phyloP scores from a whole-genome alignment of 1,139 yeast genomes.

The Geotrichum europaeum region DNA sequence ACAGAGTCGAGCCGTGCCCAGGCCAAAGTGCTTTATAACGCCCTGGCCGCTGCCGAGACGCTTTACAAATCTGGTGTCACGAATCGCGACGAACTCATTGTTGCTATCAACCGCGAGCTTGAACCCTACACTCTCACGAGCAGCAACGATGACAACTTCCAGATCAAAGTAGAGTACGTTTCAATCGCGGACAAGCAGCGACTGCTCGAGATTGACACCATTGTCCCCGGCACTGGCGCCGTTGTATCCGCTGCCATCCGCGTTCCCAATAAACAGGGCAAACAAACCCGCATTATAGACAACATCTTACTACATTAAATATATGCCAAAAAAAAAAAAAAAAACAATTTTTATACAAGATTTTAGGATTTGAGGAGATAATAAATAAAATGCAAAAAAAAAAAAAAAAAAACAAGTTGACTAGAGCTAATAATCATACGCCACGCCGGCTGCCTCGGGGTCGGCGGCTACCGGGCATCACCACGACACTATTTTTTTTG shows the following conservation, averaged over 20 bases:
- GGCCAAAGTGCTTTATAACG: slow-evolving; percentile 52
- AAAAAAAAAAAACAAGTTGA: background rate
- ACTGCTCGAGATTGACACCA: slow-evolving; percentile 49
- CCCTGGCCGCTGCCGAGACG: slow-evolving; percentile 46
- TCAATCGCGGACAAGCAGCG: slow-evolving; percentile 66
- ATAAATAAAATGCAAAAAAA: background rate
- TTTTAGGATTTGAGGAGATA: background rate
- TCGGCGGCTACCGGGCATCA: slow-evolving; percentile 23
- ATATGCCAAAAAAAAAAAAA: background rate
- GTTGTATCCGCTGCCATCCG: slow-evolving; percentile 67
- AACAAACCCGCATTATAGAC: slow-evolving; percentile 37
- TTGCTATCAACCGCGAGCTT: slow-evolving; percentile 25
- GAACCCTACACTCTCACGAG: slow-evolving; percentile 29
- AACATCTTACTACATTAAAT: slow-evolving; percentile 31
- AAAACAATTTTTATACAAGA: background rate
- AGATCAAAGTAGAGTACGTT: slow-evolving; percentile 61
- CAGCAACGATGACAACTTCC: slow-evolving; percentile 22
- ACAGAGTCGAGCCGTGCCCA: slow-evolving; percentile 44
- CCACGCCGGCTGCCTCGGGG: slow-evolving; percentile 18
- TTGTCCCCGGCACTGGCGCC: slow-evolving; percentile 48
- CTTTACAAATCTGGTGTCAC: slow-evolving; percentile 32
- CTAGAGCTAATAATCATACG: slow-evolving; percentile 8
- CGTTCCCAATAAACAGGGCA: slow-evolving; percentile 33
- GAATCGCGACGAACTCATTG: slow-evolving; percentile 34
- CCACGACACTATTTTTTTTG: slow-evolving; percentile 22